Base-by-base conservation (phyloP, 257 asterid species). In the Solanum sejunctum region DNA sequence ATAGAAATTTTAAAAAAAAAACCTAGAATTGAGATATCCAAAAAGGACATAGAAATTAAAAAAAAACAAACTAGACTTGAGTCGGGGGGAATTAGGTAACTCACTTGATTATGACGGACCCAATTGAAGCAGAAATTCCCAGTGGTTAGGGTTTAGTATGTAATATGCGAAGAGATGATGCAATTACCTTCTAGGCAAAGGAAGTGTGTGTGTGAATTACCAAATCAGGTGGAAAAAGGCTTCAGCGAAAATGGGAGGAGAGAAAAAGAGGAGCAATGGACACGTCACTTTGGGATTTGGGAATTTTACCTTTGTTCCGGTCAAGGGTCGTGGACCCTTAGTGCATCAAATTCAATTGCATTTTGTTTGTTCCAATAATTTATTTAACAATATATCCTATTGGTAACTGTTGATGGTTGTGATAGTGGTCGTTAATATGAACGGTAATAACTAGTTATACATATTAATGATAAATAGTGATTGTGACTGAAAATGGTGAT, bases 31-130 rank as follows among this genome's bases (percentile, higher is more conserved):
- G n/a, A n/a, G n/a, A 36, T 36, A 36, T 36, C 41, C 41, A 36
- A 36, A 3, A 36, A 36, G 41, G 6, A 28, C 60, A 47, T 49
- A 75, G 43, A 51, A 77, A 63, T 32, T 43, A 45, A 84, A 63
- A 9, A 84, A 55, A 84, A 86, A 84, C 86, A n/a, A n/a, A n/a
- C 83, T 41, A 84, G 64, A 57, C 83, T 86, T 9, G 85, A 88
- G 83, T 75, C 78, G n/a, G n/a, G 17, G 43, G 28, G 28, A 73
- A 51, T 49, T 80, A 49, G 39, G 75, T 66, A 21, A 83, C 75
- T 83, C 84, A 81, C 84, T 72, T 80, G 67, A 77, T 17, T 67
- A 66, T 9, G 58, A 26, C 23, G 28, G 86, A 84, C 72, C 64
- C 71, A 81, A 77, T 23, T 55, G 84, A 73, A 45, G 71, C 81